Base-by-base conservation (phyloP, 1,139 yeast species). In the Hyphopichia pseudoburtonii region DNA sequence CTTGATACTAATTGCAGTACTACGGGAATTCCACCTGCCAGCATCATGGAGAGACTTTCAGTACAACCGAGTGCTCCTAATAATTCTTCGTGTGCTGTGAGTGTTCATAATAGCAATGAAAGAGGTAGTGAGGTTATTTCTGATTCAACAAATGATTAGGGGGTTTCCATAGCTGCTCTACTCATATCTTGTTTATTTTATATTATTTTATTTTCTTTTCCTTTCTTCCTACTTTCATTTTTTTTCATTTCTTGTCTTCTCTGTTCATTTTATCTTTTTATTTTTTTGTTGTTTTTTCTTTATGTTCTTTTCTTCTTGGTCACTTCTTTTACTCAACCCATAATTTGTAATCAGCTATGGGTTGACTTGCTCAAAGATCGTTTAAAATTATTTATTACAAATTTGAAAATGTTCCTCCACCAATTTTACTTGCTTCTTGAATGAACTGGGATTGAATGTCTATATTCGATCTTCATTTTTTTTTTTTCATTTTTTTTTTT, bases 21-120 rank as follows among this genome's bases (percentile, higher is more conserved):
- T 2, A 64, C 78, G 9, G 83, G 83, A 0, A 79, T 79, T n/a
- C 77, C 84, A 1, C 84, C 85, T 0, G 82, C 83, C 2, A 76
- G 82, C 42, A 78, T 79, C 9, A 60, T 78, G 64, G 84, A 78
- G 43, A 60, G 82, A 40, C 60, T 72, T 28, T 56, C 64, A 17
- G 64, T 64, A 15, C 60, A 60, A 23, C 66, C 66, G 5, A 58
- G 54, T 3, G 55, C 66, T 15, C 65, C 58, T 16, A 56, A 50
- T 37, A 54, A 64, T 38, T 40, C 52, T 3, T 18, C 32, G 3
- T 27, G 19, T 28, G 35, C 35, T 10, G 30, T 33, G 9, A 33
- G 35, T 21, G 30, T 27, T 18, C 29, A 25, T 14, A 33, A 33
- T 21, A 26, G 30, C 17, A 33, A 25, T 28, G 35, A 33, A 19